phyloP scores from a whole-genome alignment of 768 basidiomycete genomes.

The Tephrocybe sp. region DNA sequence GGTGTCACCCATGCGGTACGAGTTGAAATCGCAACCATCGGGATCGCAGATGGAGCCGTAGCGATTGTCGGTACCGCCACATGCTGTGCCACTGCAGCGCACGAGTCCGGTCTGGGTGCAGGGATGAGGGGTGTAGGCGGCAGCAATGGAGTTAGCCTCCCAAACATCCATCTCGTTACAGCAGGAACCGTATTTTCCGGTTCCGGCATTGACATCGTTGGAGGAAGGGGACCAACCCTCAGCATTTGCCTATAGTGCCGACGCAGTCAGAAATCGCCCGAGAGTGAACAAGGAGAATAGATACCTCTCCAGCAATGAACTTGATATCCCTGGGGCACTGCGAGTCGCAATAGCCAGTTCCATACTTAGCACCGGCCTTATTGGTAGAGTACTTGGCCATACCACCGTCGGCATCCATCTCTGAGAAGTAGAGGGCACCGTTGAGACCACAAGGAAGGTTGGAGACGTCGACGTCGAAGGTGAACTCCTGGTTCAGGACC shows the following conservation, averaged over 20 bases:
- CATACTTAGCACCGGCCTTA: constrained; percentile 51
- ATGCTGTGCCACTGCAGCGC: constrained; percentile 41
- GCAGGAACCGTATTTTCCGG: constrained; percentile 46
- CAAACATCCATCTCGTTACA: constrained; percentile 61
- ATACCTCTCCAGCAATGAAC: constrained; percentile 55
- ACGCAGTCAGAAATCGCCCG: too few species aligned
- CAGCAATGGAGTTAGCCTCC: constrained; percentile 52
- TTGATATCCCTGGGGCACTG: constrained; percentile 60
- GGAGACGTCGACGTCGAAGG: constrained; percentile 60
- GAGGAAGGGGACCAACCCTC: constrained; percentile 35
- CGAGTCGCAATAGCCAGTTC: constrained; percentile 36
- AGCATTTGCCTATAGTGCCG: constrained; percentile 53
- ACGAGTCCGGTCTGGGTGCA: constrained; percentile 39
- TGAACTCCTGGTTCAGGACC: constrained; percentile 56
- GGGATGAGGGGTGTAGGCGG: constrained; percentile 54
- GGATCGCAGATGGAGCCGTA: constrained; percentile 49
- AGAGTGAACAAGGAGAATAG: too few species aligned
- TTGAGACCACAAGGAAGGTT: constrained; percentile 58
- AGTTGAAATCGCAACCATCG: constrained; percentile 64
- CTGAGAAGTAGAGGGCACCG: constrained; percentile 22
- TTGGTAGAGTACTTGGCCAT: constrained; percentile 44
- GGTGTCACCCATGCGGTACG: constrained; percentile 50
- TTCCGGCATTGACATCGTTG: constrained; percentile 43
- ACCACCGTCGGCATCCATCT: constrained; percentile 59
- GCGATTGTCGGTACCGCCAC: constrained; percentile 35